Percentiles rank a stretch among this genome's conserved stretches.
Evolutionary conservation across 352 stramenopile species (phyloP).

Genomic region (Pythium volutum): DNA sequence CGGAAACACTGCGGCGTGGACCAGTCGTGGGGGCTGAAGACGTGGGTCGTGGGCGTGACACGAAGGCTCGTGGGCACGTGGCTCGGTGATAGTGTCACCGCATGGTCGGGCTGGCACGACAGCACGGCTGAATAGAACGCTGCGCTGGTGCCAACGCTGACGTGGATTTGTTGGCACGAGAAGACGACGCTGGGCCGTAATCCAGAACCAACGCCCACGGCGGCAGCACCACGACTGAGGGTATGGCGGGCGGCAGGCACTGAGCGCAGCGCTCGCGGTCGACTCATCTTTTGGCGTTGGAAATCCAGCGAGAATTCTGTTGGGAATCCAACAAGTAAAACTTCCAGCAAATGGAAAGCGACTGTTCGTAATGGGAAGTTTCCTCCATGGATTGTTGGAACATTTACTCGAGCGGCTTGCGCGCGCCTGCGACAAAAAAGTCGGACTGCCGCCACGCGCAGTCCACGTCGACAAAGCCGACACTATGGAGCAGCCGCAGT

Average conservation of each 20-base stretch:
- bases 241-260: too few relatives aligned
- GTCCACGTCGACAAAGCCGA: conserved; percentile 73
- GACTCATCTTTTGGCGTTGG: background rate
- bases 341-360: too few relatives aligned
- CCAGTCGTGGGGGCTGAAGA: conserved; percentile 53
- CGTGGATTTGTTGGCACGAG: conserved; percentile 28
- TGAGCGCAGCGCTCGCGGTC: too few relatives aligned
- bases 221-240: background rate
- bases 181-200: conserved; percentile 39
- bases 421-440: conserved; percentile 67
- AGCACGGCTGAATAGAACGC: conserved; percentile 58
- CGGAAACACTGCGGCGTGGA: conserved; percentile 45
- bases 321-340: too few relatives aligned
- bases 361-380: background rate
- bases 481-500: conserved; percentile 45
- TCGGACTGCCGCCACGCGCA: conserved; percentile 71
- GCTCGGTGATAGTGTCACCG: conserved; percentile 43
- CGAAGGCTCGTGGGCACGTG: conserved; percentile 51
- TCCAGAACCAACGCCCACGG: background rate
- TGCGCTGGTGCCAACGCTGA: conserved; percentile 40
- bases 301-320: too few relatives aligned
- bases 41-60: conserved; percentile 41
- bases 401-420: conserved; percentile 27
- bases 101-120: conserved; percentile 35
- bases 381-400: too few relatives aligned